Conservation (phyloP, 768 basidiomycete genomes). For the Phaffia australis region DNA sequence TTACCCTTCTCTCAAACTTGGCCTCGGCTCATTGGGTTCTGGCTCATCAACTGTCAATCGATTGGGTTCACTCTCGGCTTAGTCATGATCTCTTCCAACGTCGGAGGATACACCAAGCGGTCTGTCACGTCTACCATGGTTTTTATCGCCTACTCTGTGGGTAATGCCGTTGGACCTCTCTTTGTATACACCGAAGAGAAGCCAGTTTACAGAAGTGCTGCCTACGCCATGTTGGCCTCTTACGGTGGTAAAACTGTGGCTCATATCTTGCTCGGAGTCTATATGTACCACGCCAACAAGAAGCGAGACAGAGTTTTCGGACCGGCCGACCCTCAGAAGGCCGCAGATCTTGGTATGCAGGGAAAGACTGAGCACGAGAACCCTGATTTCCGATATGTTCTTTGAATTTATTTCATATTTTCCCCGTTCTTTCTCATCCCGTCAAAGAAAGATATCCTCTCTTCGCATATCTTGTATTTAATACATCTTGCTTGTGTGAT, state of each 20-base stretch:
- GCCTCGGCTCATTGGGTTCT: constrained; percentile 36
- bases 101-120: constrained; percentile 31
- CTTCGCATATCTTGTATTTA: neutral
- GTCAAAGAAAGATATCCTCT: constrained; percentile 14
- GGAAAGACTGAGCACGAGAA: constrained; percentile 37
- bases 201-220: constrained; percentile 35
- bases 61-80: constrained; percentile 39
- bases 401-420: neutral
- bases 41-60: constrained; percentile 33
- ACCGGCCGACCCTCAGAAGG: constrained; percentile 31
- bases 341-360: constrained; percentile 37
- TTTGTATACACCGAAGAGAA: constrained; percentile 32
- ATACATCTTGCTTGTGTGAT: neutral
- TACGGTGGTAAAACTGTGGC: constrained; percentile 34
- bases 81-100: constrained; percentile 38
- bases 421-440: neutral
- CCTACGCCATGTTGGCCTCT: constrained; percentile 34
- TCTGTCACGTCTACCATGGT: constrained; percentile 34
- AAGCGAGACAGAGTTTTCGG: constrained; percentile 32
- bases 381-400: constrained; percentile 31
- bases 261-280: constrained; percentile 30
- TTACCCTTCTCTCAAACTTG: constrained; percentile 34
- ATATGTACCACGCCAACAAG: constrained; percentile 36
- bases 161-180: constrained; percentile 33
- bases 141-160: constrained; percentile 35